These are phyloP conservation scores for Elongisporangium anandrum DNA, from an alignment of 352 stramenopile species.

Conservation along the genomic window DNA sequence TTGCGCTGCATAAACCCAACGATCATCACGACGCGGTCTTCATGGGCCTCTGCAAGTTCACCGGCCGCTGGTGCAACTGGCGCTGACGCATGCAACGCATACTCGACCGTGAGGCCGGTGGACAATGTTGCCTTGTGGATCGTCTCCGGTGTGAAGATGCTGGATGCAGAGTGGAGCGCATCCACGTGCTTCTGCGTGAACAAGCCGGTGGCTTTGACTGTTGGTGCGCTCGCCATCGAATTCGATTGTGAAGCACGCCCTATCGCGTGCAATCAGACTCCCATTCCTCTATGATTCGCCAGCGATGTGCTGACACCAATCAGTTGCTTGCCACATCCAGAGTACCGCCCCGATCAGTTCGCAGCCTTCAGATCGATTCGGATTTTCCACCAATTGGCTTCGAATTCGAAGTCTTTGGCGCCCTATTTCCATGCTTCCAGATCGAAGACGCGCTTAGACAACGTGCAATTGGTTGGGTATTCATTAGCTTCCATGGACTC, in stretches of 20 bases:
- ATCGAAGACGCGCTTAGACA: background rate
- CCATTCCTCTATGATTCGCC: background rate
- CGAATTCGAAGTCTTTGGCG: background rate
- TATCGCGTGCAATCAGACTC: constrained; percentile 18
- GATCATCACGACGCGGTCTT: constrained; percentile 18
- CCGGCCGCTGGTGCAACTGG: constrained; percentile 12
- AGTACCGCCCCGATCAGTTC: too few species aligned
- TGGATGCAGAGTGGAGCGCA: constrained; percentile 23
- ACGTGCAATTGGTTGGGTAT: background rate
- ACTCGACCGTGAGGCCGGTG: constrained; percentile 27
- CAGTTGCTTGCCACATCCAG: too few species aligned
- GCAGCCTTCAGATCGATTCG: too few species aligned
- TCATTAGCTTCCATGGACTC: background rate
- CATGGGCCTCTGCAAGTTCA: background rate
- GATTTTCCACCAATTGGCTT: background rate
- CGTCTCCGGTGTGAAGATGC: constrained; percentile 22
- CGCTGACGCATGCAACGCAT: constrained; percentile 14
- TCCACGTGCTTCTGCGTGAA: constrained; percentile 23
- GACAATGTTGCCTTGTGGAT: constrained; percentile 14
- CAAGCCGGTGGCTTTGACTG: constrained; percentile 15
- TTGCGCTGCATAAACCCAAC: constrained; percentile 19
- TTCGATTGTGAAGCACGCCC: background rate
- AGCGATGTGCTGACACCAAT: too few species aligned
- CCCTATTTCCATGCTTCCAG: background rate
- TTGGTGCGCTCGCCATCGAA: background rate